Conservation (phyloP, 108 stramenopile genomes). For the Mediolabrus comicus region DNA sequence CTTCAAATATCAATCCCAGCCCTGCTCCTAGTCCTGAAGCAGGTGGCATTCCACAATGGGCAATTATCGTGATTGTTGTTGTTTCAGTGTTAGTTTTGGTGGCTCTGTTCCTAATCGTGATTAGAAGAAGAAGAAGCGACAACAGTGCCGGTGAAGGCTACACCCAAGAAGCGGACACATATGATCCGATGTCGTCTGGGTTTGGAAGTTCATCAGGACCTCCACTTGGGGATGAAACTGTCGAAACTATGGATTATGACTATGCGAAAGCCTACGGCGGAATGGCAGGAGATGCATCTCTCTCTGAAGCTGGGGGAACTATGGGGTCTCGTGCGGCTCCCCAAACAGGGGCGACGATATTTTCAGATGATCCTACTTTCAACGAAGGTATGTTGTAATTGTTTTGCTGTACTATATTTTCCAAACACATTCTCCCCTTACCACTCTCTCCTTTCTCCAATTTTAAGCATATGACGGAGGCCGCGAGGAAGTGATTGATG, state of each 20-base stretch:
- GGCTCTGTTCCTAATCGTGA: neutral
- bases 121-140: neutral
- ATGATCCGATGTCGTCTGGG: neutral
- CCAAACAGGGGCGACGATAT: conserved; percentile 56
- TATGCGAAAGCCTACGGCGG: conserved; percentile 86
- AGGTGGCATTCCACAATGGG: neutral
- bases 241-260: conserved; percentile 84
- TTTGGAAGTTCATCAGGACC: conserved; percentile 3
- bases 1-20: neutral
- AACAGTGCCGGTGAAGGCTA: neutral
- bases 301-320: conserved; percentile 80
- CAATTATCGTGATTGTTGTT: neutral
- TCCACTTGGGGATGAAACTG: neutral
- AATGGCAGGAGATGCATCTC: conserved; percentile 55
- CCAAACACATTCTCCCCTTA: no score
- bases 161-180: neutral
- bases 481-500: conserved; percentile 69
- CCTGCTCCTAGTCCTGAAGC: neutral
- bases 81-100: neutral
- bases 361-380: conserved; percentile 40
- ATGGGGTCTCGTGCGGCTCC: conserved; percentile 64
- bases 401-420: no score
- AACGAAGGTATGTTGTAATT: conserved; percentile 10
- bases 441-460: no score
- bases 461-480: conserved; percentile 48